phyloP scores from a whole-genome alignment of 257 asterid species.

The Anisodus acutangulus region DNA sequence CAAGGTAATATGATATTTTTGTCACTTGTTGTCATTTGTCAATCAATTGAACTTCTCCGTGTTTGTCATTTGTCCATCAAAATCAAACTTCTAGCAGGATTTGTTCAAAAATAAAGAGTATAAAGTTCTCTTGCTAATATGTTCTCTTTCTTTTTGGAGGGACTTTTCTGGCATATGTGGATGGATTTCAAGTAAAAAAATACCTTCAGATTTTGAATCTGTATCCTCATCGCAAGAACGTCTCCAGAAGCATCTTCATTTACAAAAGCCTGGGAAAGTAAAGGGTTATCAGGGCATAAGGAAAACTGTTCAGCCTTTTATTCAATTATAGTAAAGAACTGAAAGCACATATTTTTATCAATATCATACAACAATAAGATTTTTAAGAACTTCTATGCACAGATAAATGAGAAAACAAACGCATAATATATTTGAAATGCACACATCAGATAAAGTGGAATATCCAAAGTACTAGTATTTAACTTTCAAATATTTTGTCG shows the following conservation, averaged over 20 bases:
- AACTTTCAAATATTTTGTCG: not conserved
- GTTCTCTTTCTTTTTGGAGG: conserved; percentile 15
- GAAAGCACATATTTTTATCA: not conserved
- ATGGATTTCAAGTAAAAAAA: not conserved
- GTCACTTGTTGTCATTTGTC: not conserved
- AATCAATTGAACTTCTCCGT: not conserved
- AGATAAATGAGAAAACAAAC: conserved; percentile 12
- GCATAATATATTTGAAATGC: not conserved
- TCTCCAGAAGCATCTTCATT: conserved; percentile 92
- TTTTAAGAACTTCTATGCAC: not conserved
- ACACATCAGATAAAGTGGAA: not conserved
- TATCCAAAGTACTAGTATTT: conserved; percentile 12
- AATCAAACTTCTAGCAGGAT: not conserved
- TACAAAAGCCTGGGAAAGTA: conserved; percentile 66
- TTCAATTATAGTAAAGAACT: conserved; percentile 11
- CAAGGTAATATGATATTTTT: conserved; percentile 9
- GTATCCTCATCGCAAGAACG: conserved; percentile 76
- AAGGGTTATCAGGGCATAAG: conserved; percentile 20
- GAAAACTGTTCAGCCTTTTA: conserved; percentile 4
- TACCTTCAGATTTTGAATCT: conserved; percentile 83
- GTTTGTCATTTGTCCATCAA: conserved; percentile 24
- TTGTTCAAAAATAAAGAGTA: not conserved
- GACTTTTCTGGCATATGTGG: not conserved
- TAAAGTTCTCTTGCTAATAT: not conserved
- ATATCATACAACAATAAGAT: not conserved